These are phyloP conservation scores for Hansenula anomala DNA, from an alignment of 1,139 yeast genomes.

Conservation along the genomic window DNA sequence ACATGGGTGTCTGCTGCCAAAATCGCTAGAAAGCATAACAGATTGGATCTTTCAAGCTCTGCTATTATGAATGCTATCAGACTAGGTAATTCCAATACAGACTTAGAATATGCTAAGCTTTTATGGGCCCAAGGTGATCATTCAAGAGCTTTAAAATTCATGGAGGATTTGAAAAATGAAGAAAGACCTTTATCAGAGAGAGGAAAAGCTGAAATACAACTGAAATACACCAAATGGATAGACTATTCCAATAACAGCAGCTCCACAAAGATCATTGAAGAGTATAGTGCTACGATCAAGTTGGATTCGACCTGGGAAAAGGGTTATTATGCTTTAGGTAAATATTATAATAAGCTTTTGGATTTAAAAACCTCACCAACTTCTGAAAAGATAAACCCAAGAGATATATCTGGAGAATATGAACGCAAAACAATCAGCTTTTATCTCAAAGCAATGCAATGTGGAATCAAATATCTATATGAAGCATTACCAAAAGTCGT, in stretches of 20 bases:
- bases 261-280: conserved; percentile 64
- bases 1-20: conserved; percentile 59
- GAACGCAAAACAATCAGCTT: conserved; percentile 61
- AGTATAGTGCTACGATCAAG: conserved; percentile 57
- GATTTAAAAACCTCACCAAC: conserved; percentile 34
- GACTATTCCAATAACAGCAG: conserved; percentile 84
- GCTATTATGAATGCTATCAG: conserved; percentile 67
- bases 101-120: conserved; percentile 76
- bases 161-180: conserved; percentile 28
- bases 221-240: conserved; percentile 85
- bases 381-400: conserved; percentile 9
- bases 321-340: conserved; percentile 76
- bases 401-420: conserved; percentile 45
- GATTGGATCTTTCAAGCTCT: conserved; percentile 71
- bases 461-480: conserved; percentile 65
- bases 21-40: conserved; percentile 62
- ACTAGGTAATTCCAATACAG: conserved; percentile 44
- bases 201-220: conserved; percentile 48
- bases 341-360: conserved; percentile 70
- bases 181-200: conserved; percentile 17
- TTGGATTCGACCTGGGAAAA: conserved; percentile 69
- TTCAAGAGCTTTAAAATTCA: conserved; percentile 72
- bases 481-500: conserved; percentile 88
- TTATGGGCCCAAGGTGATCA: conserved; percentile 91
- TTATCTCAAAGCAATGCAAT: conserved; percentile 63